Evolutionary conservation across 257 asterid genomes (phyloP), one percentile per base, ranked within the genome.

Genomic region (Cynanchum wilfordii): DNA sequence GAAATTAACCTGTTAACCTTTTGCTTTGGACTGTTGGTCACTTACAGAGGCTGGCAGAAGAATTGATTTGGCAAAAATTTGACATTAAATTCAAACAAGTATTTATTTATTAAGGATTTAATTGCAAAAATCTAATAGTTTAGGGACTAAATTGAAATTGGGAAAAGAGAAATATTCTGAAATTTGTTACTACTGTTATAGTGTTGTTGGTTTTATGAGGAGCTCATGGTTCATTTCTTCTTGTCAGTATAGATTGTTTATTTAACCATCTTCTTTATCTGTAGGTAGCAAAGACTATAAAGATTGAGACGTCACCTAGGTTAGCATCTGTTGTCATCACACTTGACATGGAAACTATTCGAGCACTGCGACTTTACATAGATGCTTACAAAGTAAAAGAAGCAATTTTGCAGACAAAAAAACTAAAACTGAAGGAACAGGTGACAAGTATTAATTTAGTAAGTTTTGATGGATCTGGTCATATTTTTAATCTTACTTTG

Each of bases 241-340:
- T 16, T 63, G 5, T 15, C 47, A 29, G 8, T 11, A 10, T 7
- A 7, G 4, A 12, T 54, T 76, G 51, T 36, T 57, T 68, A 20
- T 73, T 47, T 10, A 24, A 78, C 69, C 56, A 36, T 72, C 65
- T 71, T 72, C 80, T 70, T 81, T 47, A 69, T 78, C 66, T 79
- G 69, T 74, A 94, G 98, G 90, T 94, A 44, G 97, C 97, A 49
- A 87, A 84, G 85, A 88, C 90, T 80, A 75, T 94, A 71, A 91
- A 87, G 86, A 79, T 87, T 75, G 88, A 86, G 63, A 89, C 84
- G 82, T 76, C 91, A 11, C 80, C 96, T 27, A 89, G 94, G 74
- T 38, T 22, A 57, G 96, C 89, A 60, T 80, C 92, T 78, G 80
- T 94, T 64, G 82, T 85, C 71, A 81, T 94, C 52, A 82, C 89